These are phyloP conservation scores for Alnus glutinosa DNA, from an alignment of 306 rosid genomes.

Conservation along the genomic window DNA sequence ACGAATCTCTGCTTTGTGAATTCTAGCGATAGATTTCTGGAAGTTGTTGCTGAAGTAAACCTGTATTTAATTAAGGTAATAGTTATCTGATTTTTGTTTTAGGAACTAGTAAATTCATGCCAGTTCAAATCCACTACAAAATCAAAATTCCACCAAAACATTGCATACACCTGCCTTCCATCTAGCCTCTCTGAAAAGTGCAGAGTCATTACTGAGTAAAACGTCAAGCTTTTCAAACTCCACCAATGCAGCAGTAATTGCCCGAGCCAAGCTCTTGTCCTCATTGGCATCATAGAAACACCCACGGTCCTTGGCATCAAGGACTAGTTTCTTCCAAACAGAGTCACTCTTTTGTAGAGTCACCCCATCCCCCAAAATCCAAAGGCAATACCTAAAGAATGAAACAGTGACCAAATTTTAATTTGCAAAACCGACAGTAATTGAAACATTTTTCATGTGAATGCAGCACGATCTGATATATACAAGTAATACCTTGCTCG, in stretches of 20 bases:
- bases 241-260: slow-evolving; percentile 32
- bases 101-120: not conserved
- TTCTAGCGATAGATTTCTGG: slow-evolving; percentile 32
- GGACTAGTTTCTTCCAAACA: slow-evolving; percentile 44
- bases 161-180: slow-evolving; percentile 45
- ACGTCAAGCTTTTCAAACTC: slow-evolving; percentile 27
- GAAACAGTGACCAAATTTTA: not conserved
- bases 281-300: slow-evolving; percentile 52
- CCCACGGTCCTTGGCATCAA: slow-evolving; percentile 41
- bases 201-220: slow-evolving; percentile 25
- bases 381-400: slow-evolving; percentile 43
- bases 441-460: not conserved
- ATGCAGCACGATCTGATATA: not conserved
- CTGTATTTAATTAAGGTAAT: slow-evolving; percentile 8
- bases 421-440: not conserved
- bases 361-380: slow-evolving; percentile 55
- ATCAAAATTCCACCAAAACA: not conserved
- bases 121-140: not conserved
- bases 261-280: slow-evolving; percentile 39
- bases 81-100: not conserved
- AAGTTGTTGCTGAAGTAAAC: slow-evolving; percentile 38
- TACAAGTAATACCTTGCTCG: slow-evolving; percentile 50
- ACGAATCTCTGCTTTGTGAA: slow-evolving; percentile 26
- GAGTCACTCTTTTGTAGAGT: slow-evolving; percentile 36
- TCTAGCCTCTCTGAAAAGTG: slow-evolving; percentile 38